Percentiles rank a stretch among this genome's conserved stretches.
Evolutionary conservation across 83 land plant species (phyloP).

Genomic region (Picea abies): DNA sequence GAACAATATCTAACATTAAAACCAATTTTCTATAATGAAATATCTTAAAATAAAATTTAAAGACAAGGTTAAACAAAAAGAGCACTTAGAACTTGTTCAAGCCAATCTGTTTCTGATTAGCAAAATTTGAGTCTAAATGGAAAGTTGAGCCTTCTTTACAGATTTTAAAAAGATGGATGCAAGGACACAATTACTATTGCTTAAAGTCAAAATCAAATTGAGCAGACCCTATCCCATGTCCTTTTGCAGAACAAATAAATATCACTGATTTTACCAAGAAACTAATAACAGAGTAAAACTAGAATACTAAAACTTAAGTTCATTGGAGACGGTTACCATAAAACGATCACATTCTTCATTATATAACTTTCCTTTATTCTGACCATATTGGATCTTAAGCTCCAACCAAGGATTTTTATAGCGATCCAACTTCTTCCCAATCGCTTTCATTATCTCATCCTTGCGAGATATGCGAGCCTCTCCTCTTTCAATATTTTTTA

Average conservation of each 20-base stretch:
- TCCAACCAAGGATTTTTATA: slow-evolving; percentile 99
- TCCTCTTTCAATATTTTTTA: slow-evolving; percentile 96
- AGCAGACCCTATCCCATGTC: too few relatives aligned
- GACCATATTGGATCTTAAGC: slow-evolving; percentile 96
- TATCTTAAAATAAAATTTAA: too few relatives aligned
- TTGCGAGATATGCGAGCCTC: slow-evolving; percentile 95
- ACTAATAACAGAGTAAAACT: too few relatives aligned
- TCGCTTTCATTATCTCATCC: slow-evolving; percentile 99
- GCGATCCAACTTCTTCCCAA: slow-evolving; percentile 96
- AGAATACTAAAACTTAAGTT: too few relatives aligned
- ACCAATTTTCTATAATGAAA: too few relatives aligned
- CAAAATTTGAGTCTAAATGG: not conserved
- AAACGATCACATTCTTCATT: slow-evolving; percentile 99
- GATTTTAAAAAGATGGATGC: too few relatives aligned
- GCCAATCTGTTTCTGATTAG: not conserved
- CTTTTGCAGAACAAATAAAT: too few relatives aligned
- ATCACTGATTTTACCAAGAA: too few relatives aligned
- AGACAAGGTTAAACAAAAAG: too few relatives aligned
- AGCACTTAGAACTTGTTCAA: not conserved
- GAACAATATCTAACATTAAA: not conserved
- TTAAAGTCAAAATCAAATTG: too few relatives aligned
- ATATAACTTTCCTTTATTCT: slow-evolving; percentile 98
- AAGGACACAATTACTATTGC: too few relatives aligned
- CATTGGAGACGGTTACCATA: slow-evolving; percentile 48
- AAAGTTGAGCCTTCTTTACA: not conserved